Percentiles rank a stretch among this genome's conserved stretches.
These are phyloP conservation scores for Candida quercuum DNA, from an alignment of 805 yeast species.

Conservation along the genomic window DNA sequence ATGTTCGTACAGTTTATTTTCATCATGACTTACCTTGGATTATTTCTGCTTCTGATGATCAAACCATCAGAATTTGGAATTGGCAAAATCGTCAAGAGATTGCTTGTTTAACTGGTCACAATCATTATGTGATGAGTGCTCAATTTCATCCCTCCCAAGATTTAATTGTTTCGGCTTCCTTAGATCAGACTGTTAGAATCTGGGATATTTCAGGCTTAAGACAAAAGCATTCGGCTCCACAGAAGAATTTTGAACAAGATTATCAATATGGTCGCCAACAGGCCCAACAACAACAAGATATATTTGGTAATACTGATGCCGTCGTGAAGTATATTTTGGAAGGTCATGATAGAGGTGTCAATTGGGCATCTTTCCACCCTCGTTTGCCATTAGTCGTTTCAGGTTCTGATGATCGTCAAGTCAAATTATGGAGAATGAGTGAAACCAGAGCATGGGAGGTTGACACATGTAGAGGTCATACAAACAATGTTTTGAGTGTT, in stretches of 20 bases:
- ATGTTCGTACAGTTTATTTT: constrained; percentile 89
- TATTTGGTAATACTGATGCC: constrained; percentile 91
- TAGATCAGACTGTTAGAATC: constrained; percentile 97
- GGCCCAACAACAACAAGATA: constrained; percentile 81
- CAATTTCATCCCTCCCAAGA: constrained; percentile 96
- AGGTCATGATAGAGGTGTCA: constrained; percentile 98
- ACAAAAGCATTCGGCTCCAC: constrained; percentile 90
- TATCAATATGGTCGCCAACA: constrained; percentile 42
- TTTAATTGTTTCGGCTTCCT: constrained; percentile 88
- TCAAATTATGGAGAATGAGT: constrained; percentile 96
- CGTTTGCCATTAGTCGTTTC: constrained; percentile 91
- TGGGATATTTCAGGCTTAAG: constrained; percentile 97
- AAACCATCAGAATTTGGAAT: constrained; percentile 98
- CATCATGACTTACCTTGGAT: constrained; percentile 98
- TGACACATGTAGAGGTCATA: constrained; percentile 97
- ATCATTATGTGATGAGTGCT: constrained; percentile 97
- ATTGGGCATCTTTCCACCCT: constrained; percentile 98
- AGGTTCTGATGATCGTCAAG: constrained; percentile 93
- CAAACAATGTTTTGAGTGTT: constrained; percentile 85
- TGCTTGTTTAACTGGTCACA: constrained; percentile 96
- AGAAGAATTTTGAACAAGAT: constrained; percentile 38
- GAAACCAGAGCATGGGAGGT: constrained; percentile 99
- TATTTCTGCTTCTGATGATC: constrained; percentile 93
- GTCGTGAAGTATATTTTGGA: constrained; percentile 92
- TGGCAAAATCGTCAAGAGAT: constrained; percentile 98